Conservation (phyloP, 352 stramenopile species). For the Pythium folliculosum region DNA sequence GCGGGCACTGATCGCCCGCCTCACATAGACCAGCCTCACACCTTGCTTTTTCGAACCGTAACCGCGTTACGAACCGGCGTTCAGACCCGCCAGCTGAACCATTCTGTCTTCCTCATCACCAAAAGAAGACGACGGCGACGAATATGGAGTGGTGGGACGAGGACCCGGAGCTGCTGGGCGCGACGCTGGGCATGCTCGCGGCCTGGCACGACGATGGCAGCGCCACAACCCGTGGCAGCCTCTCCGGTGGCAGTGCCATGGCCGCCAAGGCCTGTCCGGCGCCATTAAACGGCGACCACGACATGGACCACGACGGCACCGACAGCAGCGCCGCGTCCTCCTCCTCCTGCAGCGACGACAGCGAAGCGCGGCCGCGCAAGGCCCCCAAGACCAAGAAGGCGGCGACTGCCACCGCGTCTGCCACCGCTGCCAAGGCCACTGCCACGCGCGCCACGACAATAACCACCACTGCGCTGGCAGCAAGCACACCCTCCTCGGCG, state of each 20-base stretch:
- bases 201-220: constrained; percentile 7
- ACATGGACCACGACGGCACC: background rate
- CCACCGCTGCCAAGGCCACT: background rate
- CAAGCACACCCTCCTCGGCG: background rate
- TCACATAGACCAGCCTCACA: background rate
- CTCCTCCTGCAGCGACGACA: background rate
- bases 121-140: background rate
- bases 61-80: background rate
- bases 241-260: background rate
- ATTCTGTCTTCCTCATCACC: background rate
- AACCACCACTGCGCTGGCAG: background rate
- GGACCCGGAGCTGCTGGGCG: constrained; percentile 25
- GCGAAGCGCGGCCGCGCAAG: background rate
- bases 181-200: constrained; percentile 23
- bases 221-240: background rate
- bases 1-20: background rate
- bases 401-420: background rate
- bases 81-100: background rate
- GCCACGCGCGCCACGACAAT: background rate
- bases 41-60: constrained; percentile 6
- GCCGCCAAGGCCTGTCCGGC: too few species aligned
- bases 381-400: background rate
- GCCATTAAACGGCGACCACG: background rate
- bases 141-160: constrained; percentile 21
- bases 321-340: constrained; percentile 1